Conservation (phyloP, 805 yeast species). For the Metschnikowia peoriensis region DNA sequence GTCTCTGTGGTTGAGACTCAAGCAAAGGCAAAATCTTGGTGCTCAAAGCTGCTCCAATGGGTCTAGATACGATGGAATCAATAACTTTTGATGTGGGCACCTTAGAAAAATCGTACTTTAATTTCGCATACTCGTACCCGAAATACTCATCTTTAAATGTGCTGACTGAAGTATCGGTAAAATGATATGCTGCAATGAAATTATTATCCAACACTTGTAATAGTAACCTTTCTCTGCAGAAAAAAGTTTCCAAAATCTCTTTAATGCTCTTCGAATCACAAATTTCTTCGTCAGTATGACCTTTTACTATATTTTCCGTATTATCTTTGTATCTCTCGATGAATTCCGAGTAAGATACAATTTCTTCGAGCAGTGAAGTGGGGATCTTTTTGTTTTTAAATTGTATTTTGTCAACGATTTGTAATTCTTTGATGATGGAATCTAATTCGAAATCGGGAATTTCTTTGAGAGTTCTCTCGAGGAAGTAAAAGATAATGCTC, state of each 20-base stretch:
- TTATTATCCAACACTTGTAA: background rate
- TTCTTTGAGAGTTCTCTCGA: conserved; percentile 12
- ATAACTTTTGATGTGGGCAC: background rate
- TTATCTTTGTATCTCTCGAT: background rate
- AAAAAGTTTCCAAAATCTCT: background rate
- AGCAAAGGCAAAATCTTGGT: background rate
- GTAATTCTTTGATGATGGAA: conserved; percentile 45
- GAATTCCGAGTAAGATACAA: conserved; percentile 12
- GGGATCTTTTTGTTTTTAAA: conserved; percentile 35
- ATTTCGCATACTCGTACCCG: conserved; percentile 12
- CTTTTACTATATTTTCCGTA: background rate
- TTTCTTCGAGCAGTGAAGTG: conserved; percentile 5
- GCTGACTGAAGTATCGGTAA: background rate
- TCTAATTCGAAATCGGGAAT: conserved; percentile 27
- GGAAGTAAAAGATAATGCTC: conserved; percentile 30
- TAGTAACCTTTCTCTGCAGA: conserved; percentile 1
- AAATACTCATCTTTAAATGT: conserved; percentile 5
- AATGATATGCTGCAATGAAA: background rate
- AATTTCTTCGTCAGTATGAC: background rate
- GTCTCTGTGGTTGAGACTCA: background rate
- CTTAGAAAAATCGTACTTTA: conserved; percentile 1
- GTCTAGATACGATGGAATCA: background rate
- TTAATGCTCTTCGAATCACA: background rate
- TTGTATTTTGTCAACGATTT: conserved; percentile 44
- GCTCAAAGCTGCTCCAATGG: background rate